Evolutionary conservation across 208 protist species (phyloP), one percentile per base, ranked within the genome.

Genomic region (Trypanosoma theileri): DNA sequence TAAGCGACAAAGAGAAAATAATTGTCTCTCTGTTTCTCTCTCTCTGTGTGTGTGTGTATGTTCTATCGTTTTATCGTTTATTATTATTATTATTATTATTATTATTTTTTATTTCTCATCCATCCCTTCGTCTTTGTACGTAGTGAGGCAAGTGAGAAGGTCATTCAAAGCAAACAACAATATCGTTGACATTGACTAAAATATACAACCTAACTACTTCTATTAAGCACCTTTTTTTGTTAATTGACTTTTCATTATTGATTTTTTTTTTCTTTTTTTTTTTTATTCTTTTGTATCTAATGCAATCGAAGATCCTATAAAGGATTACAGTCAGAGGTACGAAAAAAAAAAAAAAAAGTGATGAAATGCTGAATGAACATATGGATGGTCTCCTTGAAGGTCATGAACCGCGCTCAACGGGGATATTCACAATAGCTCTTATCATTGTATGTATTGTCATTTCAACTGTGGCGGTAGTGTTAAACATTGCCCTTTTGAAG

Each of bases 381-480:
- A 21, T 69, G 1, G 51, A 69, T 61, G 42, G 42, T 22, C 21
- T 63, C 3, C 45, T 66, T 19, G 52, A 69, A 19, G 62, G 62
- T 3, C 62, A 67, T 41, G 44, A 48, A 11, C 44, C 44, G 16
- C 16, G 13, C 4, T 48, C 44, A 12, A 48, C 44, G 11, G 11
- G 16, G 16, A 1, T 48, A n/a, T 9, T 48, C 16, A 48, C 44
- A 48, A 48, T 1, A 48, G 3, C 44, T 48, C 44, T 48, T 11
- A 17, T 48, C 1, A 48, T 48, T 48, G 16, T 48, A n/a, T 48
- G 11, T 17, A 9, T 48, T 48, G 2, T 48, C 16, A 17, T 48
- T 48, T 48, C 9, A 14, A 12, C 11, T 17, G 44, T 48, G 16
- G 44, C 44, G 1, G 9, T 48, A 12, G 44, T 48, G 16, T 48